Evolutionary conservation across 2,329 filamentous ascomycete genomes (phyloP).

Genomic region (Hirsutella minnesotensis): DNA sequence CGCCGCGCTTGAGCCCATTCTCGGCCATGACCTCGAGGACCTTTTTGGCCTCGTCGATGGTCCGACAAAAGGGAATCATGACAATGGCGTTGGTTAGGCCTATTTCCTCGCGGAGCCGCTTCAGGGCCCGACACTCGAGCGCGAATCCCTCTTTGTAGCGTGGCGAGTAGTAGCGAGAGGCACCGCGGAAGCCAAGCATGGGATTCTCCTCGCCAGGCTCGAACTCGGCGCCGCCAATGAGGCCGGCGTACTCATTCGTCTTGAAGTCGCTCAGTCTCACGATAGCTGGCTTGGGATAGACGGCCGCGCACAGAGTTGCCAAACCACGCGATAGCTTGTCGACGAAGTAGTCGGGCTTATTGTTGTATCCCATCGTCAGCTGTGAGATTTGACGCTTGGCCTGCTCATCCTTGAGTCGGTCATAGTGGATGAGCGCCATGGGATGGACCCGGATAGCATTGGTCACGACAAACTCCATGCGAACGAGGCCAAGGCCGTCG

Average conservation of each 20-base stretch:
- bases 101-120: conserved; percentile 22
- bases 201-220: conserved; percentile 26
- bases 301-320: conserved; percentile 22
- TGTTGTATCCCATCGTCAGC: conserved; percentile 17
- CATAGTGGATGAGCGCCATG: conserved; percentile 23
- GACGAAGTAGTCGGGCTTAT: conserved; percentile 25
- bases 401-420: conserved; percentile 14
- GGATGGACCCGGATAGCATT: conserved; percentile 23
- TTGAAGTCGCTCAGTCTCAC: conserved; percentile 28
- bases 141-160: conserved; percentile 25
- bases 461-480: conserved; percentile 27
- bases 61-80: conserved; percentile 27
- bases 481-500: conserved; percentile 25
- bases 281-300: conserved; percentile 25
- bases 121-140: conserved; percentile 25
- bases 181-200: conserved; percentile 28
- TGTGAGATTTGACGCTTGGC: conserved; percentile 14
- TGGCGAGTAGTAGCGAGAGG: conserved; percentile 27
- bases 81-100: conserved; percentile 24
- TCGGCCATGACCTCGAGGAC: conserved; percentile 22
- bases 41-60: conserved; percentile 20
- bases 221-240: conserved; percentile 25
- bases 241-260: conserved; percentile 26
- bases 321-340: conserved; percentile 23
- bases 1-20: conserved; percentile 23